phyloP scores from a whole-genome alignment of 495 filamentous ascomycete genomes.

The Aspergillus hancockii region DNA sequence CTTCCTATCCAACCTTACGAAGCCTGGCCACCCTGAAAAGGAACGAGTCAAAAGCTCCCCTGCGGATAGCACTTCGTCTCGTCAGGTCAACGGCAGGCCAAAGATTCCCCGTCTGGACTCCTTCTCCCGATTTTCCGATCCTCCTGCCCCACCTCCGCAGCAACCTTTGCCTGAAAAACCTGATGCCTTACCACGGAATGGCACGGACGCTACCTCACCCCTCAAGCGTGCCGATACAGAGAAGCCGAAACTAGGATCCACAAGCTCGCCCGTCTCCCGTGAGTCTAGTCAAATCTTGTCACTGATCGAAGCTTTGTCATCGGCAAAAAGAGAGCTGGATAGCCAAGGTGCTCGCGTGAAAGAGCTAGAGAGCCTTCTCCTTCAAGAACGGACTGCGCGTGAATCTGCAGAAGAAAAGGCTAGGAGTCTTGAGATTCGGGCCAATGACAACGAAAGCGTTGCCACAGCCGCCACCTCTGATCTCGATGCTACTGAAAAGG shows the following conservation, averaged over 20 bases:
- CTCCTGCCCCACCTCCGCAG: slow-evolving; percentile 86
- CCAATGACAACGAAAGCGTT: slow-evolving; percentile 20
- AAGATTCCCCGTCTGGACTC: slow-evolving; percentile 60
- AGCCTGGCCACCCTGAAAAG: slow-evolving; percentile 66
- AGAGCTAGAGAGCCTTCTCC: slow-evolving; percentile 77
- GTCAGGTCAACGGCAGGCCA: slow-evolving; percentile 46
- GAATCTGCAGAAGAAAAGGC: slow-evolving; percentile 81
- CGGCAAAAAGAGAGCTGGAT: slow-evolving; percentile 78
- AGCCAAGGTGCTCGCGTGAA: slow-evolving; percentile 73
- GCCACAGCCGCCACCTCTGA: slow-evolving; percentile 35
- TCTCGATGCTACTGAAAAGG: slow-evolving; percentile 17
- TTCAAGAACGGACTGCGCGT: slow-evolving; percentile 76
- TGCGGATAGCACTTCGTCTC: slow-evolving; percentile 37
- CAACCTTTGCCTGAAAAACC: slow-evolving; percentile 91
- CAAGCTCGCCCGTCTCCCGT: slow-evolving; percentile 62
- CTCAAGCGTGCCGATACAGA: slow-evolving; percentile 77
- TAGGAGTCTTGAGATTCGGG: slow-evolving; percentile 61
- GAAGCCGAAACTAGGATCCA: slow-evolving; percentile 58
- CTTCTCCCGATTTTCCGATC: slow-evolving; percentile 75
- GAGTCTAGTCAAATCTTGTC: slow-evolving; percentile 74
- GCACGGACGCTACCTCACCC: slow-evolving; percentile 47
- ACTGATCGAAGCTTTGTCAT: slow-evolving; percentile 77
- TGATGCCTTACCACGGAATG: slow-evolving; percentile 57
- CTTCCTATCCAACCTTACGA: slow-evolving; percentile 74
- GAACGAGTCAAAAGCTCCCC: slow-evolving; percentile 50